Percentiles rank a stretch among this genome's conserved stretches.
Evolutionary conservation across 495 filamentous ascomycete species (phyloP).

Genomic region (Aspergillus diversus): DNA sequence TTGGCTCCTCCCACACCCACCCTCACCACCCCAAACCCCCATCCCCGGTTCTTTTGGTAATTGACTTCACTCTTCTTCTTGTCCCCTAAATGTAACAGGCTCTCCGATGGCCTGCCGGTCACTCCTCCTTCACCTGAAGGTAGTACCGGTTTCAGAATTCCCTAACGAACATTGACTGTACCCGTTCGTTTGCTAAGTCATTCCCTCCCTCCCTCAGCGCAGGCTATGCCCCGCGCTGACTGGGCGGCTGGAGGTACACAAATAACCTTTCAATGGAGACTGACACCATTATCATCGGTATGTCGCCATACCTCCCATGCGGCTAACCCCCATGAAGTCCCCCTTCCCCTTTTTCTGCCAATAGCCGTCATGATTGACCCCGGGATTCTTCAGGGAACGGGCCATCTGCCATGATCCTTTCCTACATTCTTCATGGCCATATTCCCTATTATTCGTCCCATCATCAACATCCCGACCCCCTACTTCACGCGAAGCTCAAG

Average conservation of each 20-base stretch:
- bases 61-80: neutral
- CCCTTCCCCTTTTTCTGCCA: slow-evolving; percentile 11
- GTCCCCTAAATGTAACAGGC: slow-evolving; percentile 23
- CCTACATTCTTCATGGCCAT: slow-evolving; percentile 69
- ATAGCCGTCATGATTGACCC: slow-evolving; percentile 20
- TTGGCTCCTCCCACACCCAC: slow-evolving; percentile 22
- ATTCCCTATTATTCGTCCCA: slow-evolving; percentile 59
- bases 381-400: slow-evolving; percentile 55
- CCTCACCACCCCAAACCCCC: slow-evolving; percentile 4
- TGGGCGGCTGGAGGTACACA: slow-evolving; percentile 32
- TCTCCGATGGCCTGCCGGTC: slow-evolving; percentile 31
- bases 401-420: slow-evolving; percentile 68
- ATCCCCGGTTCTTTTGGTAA: slow-evolving; percentile 6
- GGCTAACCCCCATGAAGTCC: slow-evolving; percentile 5
- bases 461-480: slow-evolving; percentile 61
- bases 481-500: slow-evolving; percentile 60
- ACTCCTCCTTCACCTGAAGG: slow-evolving; percentile 27
- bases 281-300: slow-evolving; percentile 55
- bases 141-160: slow-evolving; percentile 21
- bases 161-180: slow-evolving; percentile 1
- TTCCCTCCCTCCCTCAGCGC: slow-evolving; percentile 19
- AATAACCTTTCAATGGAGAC: slow-evolving; percentile 44
- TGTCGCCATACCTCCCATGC: slow-evolving; percentile 27
- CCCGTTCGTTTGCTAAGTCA: slow-evolving; percentile 17
- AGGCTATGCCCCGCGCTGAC: slow-evolving; percentile 43